Conservation (phyloP, 257 asterid genomes). For the Solanum pimpinellifolium region DNA sequence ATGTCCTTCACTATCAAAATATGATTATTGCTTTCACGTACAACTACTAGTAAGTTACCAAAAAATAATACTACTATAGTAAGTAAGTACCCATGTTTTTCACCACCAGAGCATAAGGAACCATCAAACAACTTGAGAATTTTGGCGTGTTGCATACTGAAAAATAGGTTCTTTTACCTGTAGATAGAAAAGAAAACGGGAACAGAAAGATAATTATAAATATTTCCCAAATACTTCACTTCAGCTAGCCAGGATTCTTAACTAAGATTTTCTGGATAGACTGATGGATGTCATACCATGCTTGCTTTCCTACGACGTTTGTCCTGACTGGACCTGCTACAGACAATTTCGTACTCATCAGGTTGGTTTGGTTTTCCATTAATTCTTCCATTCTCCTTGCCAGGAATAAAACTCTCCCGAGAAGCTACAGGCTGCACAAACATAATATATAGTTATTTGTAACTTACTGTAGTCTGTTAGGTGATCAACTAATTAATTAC, state of each 20-base stretch:
- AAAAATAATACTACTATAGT: neutral
- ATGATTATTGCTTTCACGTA: neutral
- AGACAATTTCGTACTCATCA: slow-evolving; percentile 28
- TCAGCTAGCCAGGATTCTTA: neutral
- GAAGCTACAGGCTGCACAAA: slow-evolving; percentile 66
- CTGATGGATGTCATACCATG: slow-evolving; percentile 42
- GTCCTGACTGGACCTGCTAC: slow-evolving; percentile 57
- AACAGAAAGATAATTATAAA: neutral
- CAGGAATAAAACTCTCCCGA: slow-evolving; percentile 67
- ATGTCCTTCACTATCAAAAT: neutral
- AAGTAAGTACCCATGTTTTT: neutral
- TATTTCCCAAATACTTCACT: neutral
- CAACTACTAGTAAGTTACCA: neutral
- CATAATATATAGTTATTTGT: neutral
- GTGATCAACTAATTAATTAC: neutral
- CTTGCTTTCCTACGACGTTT: slow-evolving; percentile 68
- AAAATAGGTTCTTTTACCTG: slow-evolving; percentile 83
- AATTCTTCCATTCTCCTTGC: slow-evolving; percentile 32
- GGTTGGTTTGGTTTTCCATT: slow-evolving; percentile 11
- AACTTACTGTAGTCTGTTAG: neutral
- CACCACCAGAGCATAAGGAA: neutral
- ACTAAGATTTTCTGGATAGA: neutral
- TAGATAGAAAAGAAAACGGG: neutral
- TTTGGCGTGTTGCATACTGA: slow-evolving; percentile 72
- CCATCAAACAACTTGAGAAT: slow-evolving; percentile 36